Base-by-base conservation (phyloP, 208 protist genomes). In the Trichomonas tenax region DNA sequence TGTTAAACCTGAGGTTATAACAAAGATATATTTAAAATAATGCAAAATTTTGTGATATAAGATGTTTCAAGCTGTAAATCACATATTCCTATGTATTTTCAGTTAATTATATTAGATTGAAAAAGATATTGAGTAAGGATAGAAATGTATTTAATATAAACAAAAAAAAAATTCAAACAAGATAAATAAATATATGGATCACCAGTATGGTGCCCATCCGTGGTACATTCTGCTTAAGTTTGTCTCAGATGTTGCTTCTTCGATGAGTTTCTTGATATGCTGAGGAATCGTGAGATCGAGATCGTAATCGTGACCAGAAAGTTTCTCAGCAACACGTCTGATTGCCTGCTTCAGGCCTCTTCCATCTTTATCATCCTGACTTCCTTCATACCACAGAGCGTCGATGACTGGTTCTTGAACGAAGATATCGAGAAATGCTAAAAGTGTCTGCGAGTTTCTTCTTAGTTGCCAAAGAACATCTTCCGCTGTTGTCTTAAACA, bases 361-460 rank as follows among this genome's bases (percentile, higher is more conserved):
- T 82, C 51, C 93, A 81, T 81, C 49, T 48, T 96, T 44, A 14
- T 17, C 34, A 81, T 44, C 21, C n/a, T n/a, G 9, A 15, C 21
- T 38, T 23, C 36, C 63, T 96, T 44, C 11, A 45, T 63, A 63
- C 46, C 46, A 81, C 17, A 96, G 0, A 34, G 46, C 63, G 63
- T 82, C 46, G 0, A 36, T 96, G 41, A 96, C 63, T 82, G 93
- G 93, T 41, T 96, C 93, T 26, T 96, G 36, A 0, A 96, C 41
- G 51, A 96, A 96, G 82, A 81, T 81, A 34, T 96, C 93, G 0
- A 96, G 34, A 96, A 96, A 82, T 46, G 93, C 93, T 3, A 96
- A 38, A 11, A 96, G 45, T 31, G 49, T 48, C 14, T 96, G 46
- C 0, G 63, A 81, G n/a, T 81, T 96, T 46, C 38, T 96, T 23